These are phyloP conservation scores for Pythium folliculosum DNA, from an alignment of 352 stramenopile species.

Conservation along the genomic window DNA sequence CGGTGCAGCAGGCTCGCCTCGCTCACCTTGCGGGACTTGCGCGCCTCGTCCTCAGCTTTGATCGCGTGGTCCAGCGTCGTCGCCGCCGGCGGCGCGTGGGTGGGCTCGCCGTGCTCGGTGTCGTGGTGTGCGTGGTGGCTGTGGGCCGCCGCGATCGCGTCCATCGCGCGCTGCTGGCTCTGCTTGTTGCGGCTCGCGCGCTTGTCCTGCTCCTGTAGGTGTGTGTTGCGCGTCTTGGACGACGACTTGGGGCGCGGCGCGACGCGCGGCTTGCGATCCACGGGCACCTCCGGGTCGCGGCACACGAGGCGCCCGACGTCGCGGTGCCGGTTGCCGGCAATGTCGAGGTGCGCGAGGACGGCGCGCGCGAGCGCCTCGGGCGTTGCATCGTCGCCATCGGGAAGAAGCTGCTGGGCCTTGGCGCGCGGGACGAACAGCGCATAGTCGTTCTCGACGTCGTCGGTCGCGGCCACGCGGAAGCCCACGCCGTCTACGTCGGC, in stretches of 20 bases:
- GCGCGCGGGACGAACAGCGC: slow-evolving; percentile 49
- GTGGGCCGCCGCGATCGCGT: slow-evolving; percentile 43
- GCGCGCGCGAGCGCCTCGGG: slow-evolving; percentile 45
- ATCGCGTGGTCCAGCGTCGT: not conserved
- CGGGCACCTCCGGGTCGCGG: slow-evolving; percentile 42
- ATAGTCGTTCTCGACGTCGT: slow-evolving; percentile 72
- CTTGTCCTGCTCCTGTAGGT: slow-evolving; percentile 55
- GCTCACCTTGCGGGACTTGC: slow-evolving; percentile 49
- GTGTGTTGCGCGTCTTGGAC: slow-evolving; percentile 43
- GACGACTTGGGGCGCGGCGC: slow-evolving; percentile 31
- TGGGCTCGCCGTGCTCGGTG: slow-evolving; percentile 1
- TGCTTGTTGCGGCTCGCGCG: slow-evolving; percentile 50
- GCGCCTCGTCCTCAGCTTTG: not conserved
- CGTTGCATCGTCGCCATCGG: not conserved
- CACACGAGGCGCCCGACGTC: slow-evolving; percentile 62
- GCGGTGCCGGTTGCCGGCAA: slow-evolving; percentile 68
- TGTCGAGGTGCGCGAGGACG: slow-evolving; percentile 57
- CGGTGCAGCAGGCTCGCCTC: slow-evolving; percentile 54
- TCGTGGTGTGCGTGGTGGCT: too few species aligned
- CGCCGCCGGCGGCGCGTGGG: not conserved
- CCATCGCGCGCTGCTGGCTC: slow-evolving; percentile 40
- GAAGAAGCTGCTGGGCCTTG: slow-evolving; percentile 52
- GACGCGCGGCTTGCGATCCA: slow-evolving; percentile 47
- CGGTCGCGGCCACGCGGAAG: slow-evolving; percentile 55
- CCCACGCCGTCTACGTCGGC: slow-evolving; percentile 26